phyloP scores from a whole-genome alignment of 2,329 filamentous ascomycete species.

The Zymoseptoria brevis region DNA sequence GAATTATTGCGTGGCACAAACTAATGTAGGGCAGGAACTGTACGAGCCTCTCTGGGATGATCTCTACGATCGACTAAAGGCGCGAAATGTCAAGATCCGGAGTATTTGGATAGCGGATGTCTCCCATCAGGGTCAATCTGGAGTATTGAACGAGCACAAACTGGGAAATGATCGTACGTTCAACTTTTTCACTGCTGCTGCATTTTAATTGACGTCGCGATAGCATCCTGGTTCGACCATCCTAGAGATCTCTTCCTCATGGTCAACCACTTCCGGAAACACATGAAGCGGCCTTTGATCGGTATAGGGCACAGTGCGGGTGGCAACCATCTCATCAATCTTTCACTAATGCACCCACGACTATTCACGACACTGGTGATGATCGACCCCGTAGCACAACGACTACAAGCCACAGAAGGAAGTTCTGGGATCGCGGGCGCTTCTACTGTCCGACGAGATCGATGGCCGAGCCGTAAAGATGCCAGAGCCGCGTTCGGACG shows the following conservation, averaged over 20 bases:
- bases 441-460: constrained; percentile 66
- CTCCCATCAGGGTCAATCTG: constrained; percentile 75
- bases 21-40: constrained; percentile 55
- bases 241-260: constrained; percentile 76
- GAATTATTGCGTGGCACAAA: background rate
- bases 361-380: constrained; percentile 68
- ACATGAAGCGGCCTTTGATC: constrained; percentile 74
- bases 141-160: constrained; percentile 63
- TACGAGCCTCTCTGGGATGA: constrained; percentile 93
- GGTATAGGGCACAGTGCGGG: constrained; percentile 89
- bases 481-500: constrained; percentile 60
- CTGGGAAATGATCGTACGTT: constrained; percentile 76
- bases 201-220: constrained; percentile 4
- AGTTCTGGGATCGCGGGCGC: constrained; percentile 35
- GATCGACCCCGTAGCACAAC: constrained; percentile 73
- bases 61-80: constrained; percentile 51
- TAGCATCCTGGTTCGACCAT: constrained; percentile 80
- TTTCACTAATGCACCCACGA: constrained; percentile 70
- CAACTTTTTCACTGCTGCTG: background rate
- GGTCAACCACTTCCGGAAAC: constrained; percentile 70
- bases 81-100: constrained; percentile 57
- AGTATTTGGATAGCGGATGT: constrained; percentile 86
- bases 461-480: constrained; percentile 68
- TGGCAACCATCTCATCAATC: constrained; percentile 61
- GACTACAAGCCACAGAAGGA: constrained; percentile 36